A percentile compares a stretch with the other conserved stretches of the same genome.
These are phyloP conservation scores for Colletotrichum eleusines DNA, from an alignment of 2,329 filamentous ascomycete species.

Conservation along the genomic window DNA sequence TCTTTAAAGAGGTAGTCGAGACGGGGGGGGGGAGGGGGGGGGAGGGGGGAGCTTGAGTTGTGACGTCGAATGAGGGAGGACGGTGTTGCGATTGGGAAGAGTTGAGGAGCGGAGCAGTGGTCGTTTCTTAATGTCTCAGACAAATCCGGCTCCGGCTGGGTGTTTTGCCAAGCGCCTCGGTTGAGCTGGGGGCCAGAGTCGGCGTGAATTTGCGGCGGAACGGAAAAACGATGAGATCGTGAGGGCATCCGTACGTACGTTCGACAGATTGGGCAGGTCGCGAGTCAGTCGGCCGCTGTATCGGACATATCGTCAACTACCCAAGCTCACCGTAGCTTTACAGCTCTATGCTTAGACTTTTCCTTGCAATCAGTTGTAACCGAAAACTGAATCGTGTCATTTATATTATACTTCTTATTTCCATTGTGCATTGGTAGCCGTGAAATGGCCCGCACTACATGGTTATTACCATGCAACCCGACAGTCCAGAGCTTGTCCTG, in stretches of 20 bases:
- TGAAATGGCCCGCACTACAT: too few relatives aligned
- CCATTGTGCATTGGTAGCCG: too few relatives aligned
- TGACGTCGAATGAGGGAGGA: background rate
- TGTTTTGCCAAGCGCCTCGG: background rate
- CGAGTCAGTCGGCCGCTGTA: constrained; percentile 29
- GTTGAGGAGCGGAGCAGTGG: background rate
- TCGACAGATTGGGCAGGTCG: constrained; percentile 16
- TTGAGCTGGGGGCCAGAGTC: background rate
- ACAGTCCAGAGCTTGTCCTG: too few relatives aligned
- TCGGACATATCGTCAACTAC: constrained; percentile 4
- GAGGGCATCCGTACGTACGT: background rate
- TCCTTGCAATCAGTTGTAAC: background rate
- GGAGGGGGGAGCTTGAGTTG: background rate
- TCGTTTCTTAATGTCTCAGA: constrained; percentile 10
- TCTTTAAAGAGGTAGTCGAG: background rate
- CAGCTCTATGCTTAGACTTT: background rate
- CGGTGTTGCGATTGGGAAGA: background rate
- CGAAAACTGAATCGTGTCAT: background rate
- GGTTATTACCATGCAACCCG: too few relatives aligned
- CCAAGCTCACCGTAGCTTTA: background rate
- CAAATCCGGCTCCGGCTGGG: background rate
- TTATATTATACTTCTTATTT: too few relatives aligned
- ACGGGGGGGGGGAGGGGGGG: background rate
- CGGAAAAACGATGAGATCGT: constrained; percentile 35
- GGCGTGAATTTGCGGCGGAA: constrained; percentile 23